Evolutionary conservation across 805 yeast genomes (phyloP), one percentile per base, ranked within the genome.

Genomic region (Suhomyces faveliae): DNA sequence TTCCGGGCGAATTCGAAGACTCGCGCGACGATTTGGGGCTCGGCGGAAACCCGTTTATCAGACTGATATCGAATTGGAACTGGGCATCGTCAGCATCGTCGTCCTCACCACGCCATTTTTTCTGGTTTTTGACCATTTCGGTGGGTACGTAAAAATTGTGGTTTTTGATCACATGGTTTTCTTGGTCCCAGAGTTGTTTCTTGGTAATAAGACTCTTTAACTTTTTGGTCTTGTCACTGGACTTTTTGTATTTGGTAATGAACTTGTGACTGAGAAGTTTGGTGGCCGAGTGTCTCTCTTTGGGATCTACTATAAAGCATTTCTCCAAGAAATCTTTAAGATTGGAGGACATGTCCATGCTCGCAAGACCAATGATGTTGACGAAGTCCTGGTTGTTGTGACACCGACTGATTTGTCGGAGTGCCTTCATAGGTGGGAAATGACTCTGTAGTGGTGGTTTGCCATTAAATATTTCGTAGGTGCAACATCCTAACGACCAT

Each of bases 401-500:
- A 45, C 74, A 71, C 35, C 58, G 52, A 6, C 73, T 66, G 15
- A 73, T 70, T 38, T 61, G 61, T 44, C 74, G 51, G n/a, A 73
- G 59, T 8, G 78, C 78, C 52, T 67, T 70, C 78, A 73, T 72
- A 3, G 78, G 77, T 1, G 74, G 58, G 50, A 54, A 64, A 12
- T 59, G 61, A 24, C 54, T 63, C 49, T 73, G 77, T 27, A 83
- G 61, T 8, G 95, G 94, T 0, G 95, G 94, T 54, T 77, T 83
- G 0, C 91, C 89, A 24, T 74, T 74, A 10, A 85, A 84, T 51
- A 87, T 65, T 59, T 87, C 95, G 48, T 83, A 83, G 2, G 87
- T 81, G 29, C 92, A 86, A 51, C 89, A 85, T 1, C 92, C 94
- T 49, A 86, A 67, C 7, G 89, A 83, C 94, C 94, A 86, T 3